Evolutionary conservation across 768 basidiomycete genomes (phyloP), one percentile per base, ranked within the genome.

Genomic region (Leccinum longicurvipes): DNA sequence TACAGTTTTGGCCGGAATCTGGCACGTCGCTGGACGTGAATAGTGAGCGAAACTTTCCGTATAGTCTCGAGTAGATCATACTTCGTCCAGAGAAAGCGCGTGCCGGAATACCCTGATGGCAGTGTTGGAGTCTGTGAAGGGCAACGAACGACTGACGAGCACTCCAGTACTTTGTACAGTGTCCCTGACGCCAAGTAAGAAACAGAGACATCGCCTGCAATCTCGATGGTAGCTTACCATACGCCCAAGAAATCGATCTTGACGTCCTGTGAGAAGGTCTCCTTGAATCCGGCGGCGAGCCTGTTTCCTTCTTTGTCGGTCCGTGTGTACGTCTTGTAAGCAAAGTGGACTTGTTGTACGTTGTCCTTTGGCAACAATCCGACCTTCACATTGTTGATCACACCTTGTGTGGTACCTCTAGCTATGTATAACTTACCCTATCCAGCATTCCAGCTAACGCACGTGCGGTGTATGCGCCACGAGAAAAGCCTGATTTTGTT

Each of bases 121-220:
- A 21, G 70, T 74, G 63, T 90, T 87, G 17, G 79, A 76, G 47
- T 75, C 76, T 1, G 85, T 84, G 60, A 90, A 92, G 0, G 91
- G 91, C 24, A 92, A 73, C 1, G 74, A 79, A 8, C 79, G 76
- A 3, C 78, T 73, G 72, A 77, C 72, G 19, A 92, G 54, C 1
- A 87, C 60, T 0, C 91, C 91, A 24, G 89, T 89, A 52, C 87
- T 87, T 8, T 85, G 76, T 4, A 93, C 89, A 0, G 90, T 93
- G 55, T 93, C 90, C 90, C 89, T 81, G 54, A 39, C 7, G 24
- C 41, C 24, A 42, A 25, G 25, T 68, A 28, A 59, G 46, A 7
- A 34, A 56, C 44, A 24, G 23, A 36, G 10, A 47, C 34, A 19
- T 23, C 11, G 6, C 15, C 14, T 27, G 42, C 4, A 3, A 36